Evolutionary conservation across 2,329 filamentous ascomycete genomes (phyloP), one percentile per base, ranked within the genome.

Genomic region (Colletotrichum aenigma): DNA sequence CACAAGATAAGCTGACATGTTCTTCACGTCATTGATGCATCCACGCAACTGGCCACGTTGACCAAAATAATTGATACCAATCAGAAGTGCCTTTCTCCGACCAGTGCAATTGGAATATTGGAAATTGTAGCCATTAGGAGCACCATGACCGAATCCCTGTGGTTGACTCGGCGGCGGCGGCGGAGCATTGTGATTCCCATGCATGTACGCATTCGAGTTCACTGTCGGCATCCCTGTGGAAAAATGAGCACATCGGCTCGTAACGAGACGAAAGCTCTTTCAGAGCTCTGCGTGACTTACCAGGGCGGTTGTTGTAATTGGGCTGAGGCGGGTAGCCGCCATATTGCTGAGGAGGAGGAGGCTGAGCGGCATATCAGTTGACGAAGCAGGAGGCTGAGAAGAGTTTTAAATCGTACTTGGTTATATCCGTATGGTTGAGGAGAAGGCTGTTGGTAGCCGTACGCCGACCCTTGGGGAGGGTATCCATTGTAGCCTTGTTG

Each of bases 21-120:
- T 98, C 86, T 96, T 95, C 58, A 98, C 96, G 83, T 98, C 96
- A 83, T 98, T 98, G 88, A 98, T 98, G 82, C 96, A 98, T 61
- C 96, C 96, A 74, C 96, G 90, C 64, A 98, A 89, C 88, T 98
- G 95, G 32, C 96, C 96, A 74, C 95, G 92, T 86, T 98, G 96
- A 67, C 94, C 93, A 83, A 98, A 98, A 86, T 98, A 98, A 86
- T 98, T 98, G 88, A 98, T 98, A 71, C 96, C 96, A 79, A 98
- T 96, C 76, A 98, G 86, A 34, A 98, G 87, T 6, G 96, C 96
- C 87, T 98, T 98, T 82, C 96, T 90, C 80, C 93, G 92, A 61
- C 96, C 96, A 7, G 94, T 97, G 84, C 96, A 98, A 79, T 94
- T 94, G 62, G 96, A 98, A 85, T 98, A 98, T 84, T 96, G 94